Evolutionary conservation across 1,139 yeast species (phyloP), one percentile per base, ranked within the genome.

Genomic region (Hemisphaericaspora xylanilytica): DNA sequence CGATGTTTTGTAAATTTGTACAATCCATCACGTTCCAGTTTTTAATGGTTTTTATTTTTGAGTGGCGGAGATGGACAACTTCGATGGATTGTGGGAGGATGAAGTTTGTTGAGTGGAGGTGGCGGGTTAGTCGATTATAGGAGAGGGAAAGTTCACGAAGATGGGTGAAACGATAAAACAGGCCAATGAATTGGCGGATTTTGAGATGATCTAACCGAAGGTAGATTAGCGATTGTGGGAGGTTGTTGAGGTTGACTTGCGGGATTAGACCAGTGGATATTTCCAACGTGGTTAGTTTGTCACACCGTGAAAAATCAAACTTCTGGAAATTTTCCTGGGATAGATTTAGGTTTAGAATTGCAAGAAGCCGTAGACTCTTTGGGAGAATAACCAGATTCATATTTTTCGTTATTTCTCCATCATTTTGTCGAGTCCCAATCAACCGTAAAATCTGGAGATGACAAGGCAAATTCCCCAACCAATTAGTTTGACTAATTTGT

Each of bases 401-500:
- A 14, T 17, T 10, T 17, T 17, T 27, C n/a, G 18, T 26, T 3
- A 32, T 36, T 16, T 24, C 4, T 4, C 36, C 26, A 15, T 20
- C 20, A 13, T 25, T n/a, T 5, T 26, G 26, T 5, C 7, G 12
- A 6, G 16, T 13, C 15, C 15, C 38, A 11, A 22, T 11, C 15
- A 30, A 14, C 17, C 34, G 12, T 6, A 35, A 18, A 15, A 26
- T 32, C 25, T 24, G 33, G 24, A 35, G 15, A 30, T 35, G 17
- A 4, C 12, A 7, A 5, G 41, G 41, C 18, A 38, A 26, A 21
- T 34, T n/a, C 14, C 28, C 35, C 22, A 38, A 38, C 41, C 41
- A 38, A n/a, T 25, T 24, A 13, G 35, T 22, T 31, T 30, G 15
- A 17, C 12, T 8, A n/a, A 38, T 34, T 10, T 17, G 4, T 17